Percentiles rank a stretch among this genome's conserved stretches.
Conservation (phyloP, 2,329 filamentous ascomycete genomes). For the Ophiostoma angusticollis region DNA sequence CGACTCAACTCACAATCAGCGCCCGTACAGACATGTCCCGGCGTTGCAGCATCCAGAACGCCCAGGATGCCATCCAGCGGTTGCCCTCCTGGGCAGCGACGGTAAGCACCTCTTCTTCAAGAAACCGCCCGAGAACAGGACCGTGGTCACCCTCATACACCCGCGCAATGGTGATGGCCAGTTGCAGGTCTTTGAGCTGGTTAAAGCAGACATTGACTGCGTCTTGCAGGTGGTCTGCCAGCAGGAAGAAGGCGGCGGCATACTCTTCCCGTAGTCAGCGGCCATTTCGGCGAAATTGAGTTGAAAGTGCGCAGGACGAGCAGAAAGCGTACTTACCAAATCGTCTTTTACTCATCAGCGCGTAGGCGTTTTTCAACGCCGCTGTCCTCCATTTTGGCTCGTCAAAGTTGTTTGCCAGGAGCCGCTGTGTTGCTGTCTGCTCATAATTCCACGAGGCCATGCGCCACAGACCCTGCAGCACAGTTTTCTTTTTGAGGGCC, state of each 20-base stretch:
- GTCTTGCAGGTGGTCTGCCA: slow-evolving; percentile 74
- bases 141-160: slow-evolving; percentile 81
- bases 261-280: slow-evolving; percentile 47
- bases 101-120: slow-evolving; percentile 68
- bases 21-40: slow-evolving; percentile 74
- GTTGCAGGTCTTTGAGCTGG: slow-evolving; percentile 76
- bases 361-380: slow-evolving; percentile 92
- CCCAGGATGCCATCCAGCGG: slow-evolving; percentile 90
- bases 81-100: slow-evolving; percentile 72
- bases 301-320: neutral
- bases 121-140: slow-evolving; percentile 55
- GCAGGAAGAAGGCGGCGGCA: slow-evolving; percentile 86
- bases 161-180: slow-evolving; percentile 76
- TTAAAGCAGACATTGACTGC: slow-evolving; percentile 78
- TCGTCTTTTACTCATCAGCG: slow-evolving; percentile 75
- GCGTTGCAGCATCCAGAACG: slow-evolving; percentile 79
- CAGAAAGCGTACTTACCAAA: slow-evolving; percentile 44
- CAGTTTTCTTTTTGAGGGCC: slow-evolving; percentile 78
- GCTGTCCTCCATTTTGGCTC: slow-evolving; percentile 78
- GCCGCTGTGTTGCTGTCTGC: slow-evolving; percentile 62
- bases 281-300: neutral
- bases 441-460: slow-evolving; percentile 87
- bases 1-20: slow-evolving; percentile 51
- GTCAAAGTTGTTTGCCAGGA: slow-evolving; percentile 83
- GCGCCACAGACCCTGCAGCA: slow-evolving; percentile 84